Percentiles rank a stretch among this genome's conserved stretches.
Evolutionary conservation across 2,329 filamentous ascomycete species (phyloP).

Genomic region (Colletotrichum costaricense): DNA sequence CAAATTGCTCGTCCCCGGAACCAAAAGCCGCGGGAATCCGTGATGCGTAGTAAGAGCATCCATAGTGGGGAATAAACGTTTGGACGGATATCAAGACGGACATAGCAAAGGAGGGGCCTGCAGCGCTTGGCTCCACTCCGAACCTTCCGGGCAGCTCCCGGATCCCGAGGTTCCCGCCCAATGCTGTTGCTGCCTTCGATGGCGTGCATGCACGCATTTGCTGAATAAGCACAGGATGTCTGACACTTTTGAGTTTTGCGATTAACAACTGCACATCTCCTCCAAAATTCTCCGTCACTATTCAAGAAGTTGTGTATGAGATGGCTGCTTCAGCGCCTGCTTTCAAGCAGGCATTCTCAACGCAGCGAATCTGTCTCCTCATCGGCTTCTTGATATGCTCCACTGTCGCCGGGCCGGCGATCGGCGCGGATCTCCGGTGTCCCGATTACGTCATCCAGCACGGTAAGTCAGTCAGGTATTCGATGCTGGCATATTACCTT

Average conservation of each 20-base stretch:
- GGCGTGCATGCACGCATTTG: not conserved
- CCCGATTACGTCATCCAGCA: conserved; percentile 45
- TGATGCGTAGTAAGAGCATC: not conserved
- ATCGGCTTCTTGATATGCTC: conserved; percentile 16
- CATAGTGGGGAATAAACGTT: not conserved
- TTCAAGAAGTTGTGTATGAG: not conserved
- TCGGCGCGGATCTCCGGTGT: conserved; percentile 15
- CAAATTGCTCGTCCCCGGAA: not conserved
- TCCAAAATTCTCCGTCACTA: not conserved
- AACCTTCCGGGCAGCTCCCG: conserved; percentile 1
- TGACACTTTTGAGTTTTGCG: not conserved
- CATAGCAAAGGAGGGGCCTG: not conserved
- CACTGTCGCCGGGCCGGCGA: conserved; percentile 17
- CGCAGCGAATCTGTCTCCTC: not conserved
- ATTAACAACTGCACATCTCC: not conserved
- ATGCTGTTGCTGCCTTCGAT: not conserved
- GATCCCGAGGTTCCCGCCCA: not conserved
- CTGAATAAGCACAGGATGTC: conserved; percentile 13
- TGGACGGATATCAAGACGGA: not conserved
- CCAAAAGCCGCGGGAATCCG: not conserved
- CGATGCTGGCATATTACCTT: not conserved
- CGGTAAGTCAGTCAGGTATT: conserved; percentile 39
- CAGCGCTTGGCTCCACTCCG: conserved; percentile 10
- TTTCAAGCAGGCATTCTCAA: not conserved
- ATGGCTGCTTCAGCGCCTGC: conserved; percentile 1